These are phyloP conservation scores for Candida methanosorbosa DNA, from an alignment of 805 yeast species.

Conservation along the genomic window DNA sequence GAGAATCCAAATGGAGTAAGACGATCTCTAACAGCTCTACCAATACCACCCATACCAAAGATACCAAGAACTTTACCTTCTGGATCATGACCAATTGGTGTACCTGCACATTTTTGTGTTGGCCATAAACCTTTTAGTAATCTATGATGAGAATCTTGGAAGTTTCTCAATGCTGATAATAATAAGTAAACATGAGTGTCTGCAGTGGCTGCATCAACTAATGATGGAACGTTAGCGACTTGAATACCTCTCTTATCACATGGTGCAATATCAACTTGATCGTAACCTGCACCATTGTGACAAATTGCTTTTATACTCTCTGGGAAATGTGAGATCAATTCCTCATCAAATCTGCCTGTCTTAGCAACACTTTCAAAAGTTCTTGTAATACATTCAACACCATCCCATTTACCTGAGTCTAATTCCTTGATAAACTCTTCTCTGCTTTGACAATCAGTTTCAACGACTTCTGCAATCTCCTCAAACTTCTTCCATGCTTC, in stretches of 20 bases:
- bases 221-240: constrained; percentile 43
- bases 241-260: constrained; percentile 34
- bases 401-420: constrained; percentile 24
- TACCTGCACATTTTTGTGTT: constrained; percentile 35
- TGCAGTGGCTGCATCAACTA: constrained; percentile 49
- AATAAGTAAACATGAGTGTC: constrained; percentile 45
- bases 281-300: constrained; percentile 54
- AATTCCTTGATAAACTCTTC: constrained; percentile 31
- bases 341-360: constrained; percentile 37
- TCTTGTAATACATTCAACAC: constrained; percentile 31
- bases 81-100: constrained; percentile 67
- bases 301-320: constrained; percentile 31
- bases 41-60: constrained; percentile 86
- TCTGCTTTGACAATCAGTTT: constrained; percentile 30
- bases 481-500: constrained; percentile 56
- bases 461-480: constrained; percentile 38
- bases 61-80: constrained; percentile 71
- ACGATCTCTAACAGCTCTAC: constrained; percentile 68
- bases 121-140: constrained; percentile 60
- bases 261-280: constrained; percentile 36
- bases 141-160: constrained; percentile 47
- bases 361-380: constrained; percentile 29
- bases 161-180: constrained; percentile 47
- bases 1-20: constrained; percentile 70
- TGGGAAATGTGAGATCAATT: constrained; percentile 29